Conservation (phyloP, 768 basidiomycete genomes). For the Pulveroboletus sp. region DNA sequence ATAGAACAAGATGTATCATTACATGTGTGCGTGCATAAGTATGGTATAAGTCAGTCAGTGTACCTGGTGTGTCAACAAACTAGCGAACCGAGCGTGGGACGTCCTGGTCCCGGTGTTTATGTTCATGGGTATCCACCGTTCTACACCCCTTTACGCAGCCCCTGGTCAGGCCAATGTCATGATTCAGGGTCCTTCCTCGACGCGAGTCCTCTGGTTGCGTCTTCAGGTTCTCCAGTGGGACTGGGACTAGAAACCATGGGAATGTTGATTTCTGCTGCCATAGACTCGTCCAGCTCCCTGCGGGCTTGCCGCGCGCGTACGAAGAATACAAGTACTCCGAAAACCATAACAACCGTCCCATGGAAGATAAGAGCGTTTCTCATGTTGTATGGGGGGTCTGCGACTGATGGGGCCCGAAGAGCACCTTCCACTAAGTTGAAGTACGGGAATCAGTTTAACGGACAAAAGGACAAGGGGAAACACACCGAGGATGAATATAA, state of each 20-base stretch:
- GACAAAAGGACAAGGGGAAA: conserved; percentile 3
- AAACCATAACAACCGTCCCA: conserved; percentile 44
- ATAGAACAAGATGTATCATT: neutral
- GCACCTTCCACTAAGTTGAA: conserved; percentile 53
- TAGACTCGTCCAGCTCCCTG: conserved; percentile 58
- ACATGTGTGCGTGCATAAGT: neutral
- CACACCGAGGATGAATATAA: conserved; percentile 62
- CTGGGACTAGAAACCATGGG: neutral
- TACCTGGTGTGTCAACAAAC: neutral
- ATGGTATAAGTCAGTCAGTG: conserved; percentile 1
- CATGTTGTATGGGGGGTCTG: conserved; percentile 74
- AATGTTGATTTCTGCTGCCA: conserved; percentile 16
- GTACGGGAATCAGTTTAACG: neutral
- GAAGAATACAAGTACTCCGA: conserved; percentile 43
- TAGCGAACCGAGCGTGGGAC: neutral
- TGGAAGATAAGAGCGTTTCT: conserved; percentile 62
- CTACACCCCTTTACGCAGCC: neutral
- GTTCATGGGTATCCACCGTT: neutral
- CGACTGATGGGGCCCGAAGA: conserved; percentile 56
- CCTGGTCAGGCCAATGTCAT: neutral
- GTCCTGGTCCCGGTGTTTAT: neutral
- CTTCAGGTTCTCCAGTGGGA: neutral
- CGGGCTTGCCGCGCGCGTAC: conserved; percentile 60
- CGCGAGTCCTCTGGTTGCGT: neutral
- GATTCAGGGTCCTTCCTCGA: neutral